Evolutionary conservation across 768 basidiomycete species (phyloP), one percentile per base, ranked within the genome.

Genomic region (Tricholoma hemisulphureum): DNA sequence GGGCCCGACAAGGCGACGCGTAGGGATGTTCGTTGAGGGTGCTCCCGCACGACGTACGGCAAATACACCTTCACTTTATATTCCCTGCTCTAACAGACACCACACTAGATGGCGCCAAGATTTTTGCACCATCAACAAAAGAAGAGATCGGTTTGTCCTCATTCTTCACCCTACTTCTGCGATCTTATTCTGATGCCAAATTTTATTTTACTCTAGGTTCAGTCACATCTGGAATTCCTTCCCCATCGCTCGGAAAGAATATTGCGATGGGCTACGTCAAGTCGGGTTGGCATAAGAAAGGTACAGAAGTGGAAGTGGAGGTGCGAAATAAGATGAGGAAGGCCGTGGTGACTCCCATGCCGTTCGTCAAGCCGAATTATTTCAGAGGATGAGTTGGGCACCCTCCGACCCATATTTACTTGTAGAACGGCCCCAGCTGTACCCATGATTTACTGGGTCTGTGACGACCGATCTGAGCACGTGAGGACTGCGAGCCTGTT

Each of bases 161-260:
- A 64, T 10, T 52, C 14, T 18, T 35, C 14, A 31, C 41, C 18
- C 51, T 62, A 37, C 52, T 60, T 29, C 29, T 24, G 23, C 58
- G 45, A 59, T 16, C 51, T 45, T 37, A 28, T 28, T 16, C 11
- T 39, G 35, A 31, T 20, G 21, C 35, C n/a, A n/a, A n/a, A n/a
- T n/a, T n/a, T n/a, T n/a, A n/a, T n/a, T n/a, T n/a, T 48, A 24
- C 39, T 50, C 14, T 69, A 84, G 93, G 93, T 32, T 69, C 73
- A 11, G 83, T 98, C 46, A 99, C 95, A 0, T 98, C 95, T 0
- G 97, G 96, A 46, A 97, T 98, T 60, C 97, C 97, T 13, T 94
- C 94, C 0, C 96, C 95, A 0, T 89, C 93, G 1, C 77, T 94
- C 3, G 85, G 84, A 1, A 87, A 88, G 70, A 98, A 99, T 72